A percentile compares a stretch with the other conserved stretches of the same genome.
Conservation (phyloP, 169 alveolate species). For the Babesia divergens region DNA sequence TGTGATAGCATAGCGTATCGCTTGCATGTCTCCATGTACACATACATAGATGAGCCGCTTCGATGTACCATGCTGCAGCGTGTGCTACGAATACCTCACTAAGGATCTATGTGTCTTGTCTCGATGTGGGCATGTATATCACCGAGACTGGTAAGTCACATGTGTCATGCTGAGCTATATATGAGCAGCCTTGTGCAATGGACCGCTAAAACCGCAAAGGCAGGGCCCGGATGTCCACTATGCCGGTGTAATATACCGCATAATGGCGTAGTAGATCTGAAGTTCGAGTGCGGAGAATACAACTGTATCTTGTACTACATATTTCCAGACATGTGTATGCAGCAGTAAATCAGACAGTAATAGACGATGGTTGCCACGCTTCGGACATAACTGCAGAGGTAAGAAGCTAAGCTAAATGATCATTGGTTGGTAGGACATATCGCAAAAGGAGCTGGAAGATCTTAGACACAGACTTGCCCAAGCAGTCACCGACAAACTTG, state of each 20-base stretch:
- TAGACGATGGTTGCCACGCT: not conserved
- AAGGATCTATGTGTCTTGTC: conserved; percentile 34
- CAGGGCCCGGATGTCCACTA: conserved; percentile 33
- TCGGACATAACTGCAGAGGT: not conserved
- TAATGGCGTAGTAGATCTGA: conserved; percentile 16
- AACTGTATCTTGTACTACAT: not conserved
- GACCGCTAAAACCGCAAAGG: conserved; percentile 1
- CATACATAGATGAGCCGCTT: conserved; percentile 27
- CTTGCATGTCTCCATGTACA: no score
- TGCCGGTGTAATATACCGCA: conserved; percentile 25
- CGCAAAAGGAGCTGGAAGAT: not conserved
- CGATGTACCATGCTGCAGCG: conserved; percentile 62
- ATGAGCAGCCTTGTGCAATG: conserved; percentile 37
- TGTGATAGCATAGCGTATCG: not conserved
- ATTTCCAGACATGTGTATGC: not conserved
- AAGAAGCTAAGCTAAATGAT: not conserved
- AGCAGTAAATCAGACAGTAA: not conserved
- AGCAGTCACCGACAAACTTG: conserved; percentile 41
- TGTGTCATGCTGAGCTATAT: no score
- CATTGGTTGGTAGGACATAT: not conserved
- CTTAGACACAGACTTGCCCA: conserved; percentile 6
- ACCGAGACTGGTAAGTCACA: conserved; percentile 37
- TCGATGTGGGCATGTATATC: conserved; percentile 61
- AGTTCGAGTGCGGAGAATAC: conserved; percentile 18
- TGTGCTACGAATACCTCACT: conserved; percentile 54